A percentile compares a stretch with the other conserved stretches of the same genome.
Evolutionary conservation across 169 alveolate genomes (phyloP).

Genomic region (Cryptosporidium viatorum): DNA sequence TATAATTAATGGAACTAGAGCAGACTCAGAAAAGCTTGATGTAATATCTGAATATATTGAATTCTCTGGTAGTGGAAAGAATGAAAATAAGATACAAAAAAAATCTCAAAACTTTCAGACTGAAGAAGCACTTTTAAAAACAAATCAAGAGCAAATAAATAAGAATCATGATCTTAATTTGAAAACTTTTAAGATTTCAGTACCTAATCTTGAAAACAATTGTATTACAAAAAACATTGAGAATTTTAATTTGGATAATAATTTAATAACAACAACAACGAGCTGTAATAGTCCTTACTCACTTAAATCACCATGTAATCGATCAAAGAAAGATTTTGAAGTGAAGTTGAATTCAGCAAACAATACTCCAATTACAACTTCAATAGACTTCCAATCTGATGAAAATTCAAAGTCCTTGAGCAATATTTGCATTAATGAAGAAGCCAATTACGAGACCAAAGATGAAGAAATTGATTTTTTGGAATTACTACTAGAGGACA

Average conservation of each 20-base stretch:
- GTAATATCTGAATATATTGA: neutral
- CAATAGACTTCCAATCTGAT: conserved; percentile 14
- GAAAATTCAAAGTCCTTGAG: neutral
- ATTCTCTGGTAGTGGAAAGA: no score
- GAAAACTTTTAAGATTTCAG: conserved; percentile 2
- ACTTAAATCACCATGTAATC: neutral
- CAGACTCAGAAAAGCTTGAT: neutral
- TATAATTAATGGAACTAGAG: neutral
- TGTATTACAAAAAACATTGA: neutral
- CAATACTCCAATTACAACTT: conserved; percentile 19
- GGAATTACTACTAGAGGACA: conserved; percentile 16
- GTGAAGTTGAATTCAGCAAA: neutral
- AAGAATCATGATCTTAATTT: neutral
- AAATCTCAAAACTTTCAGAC: neutral
- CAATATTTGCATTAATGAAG: neutral
- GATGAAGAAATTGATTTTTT: conserved; percentile 33
- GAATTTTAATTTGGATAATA: neutral
- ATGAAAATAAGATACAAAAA: neutral
- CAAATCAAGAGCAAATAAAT: neutral
- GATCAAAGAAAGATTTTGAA: neutral
- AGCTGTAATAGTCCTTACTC: conserved; percentile 23
- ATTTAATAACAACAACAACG: neutral
- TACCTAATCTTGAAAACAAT: neutral
- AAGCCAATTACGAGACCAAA: neutral
- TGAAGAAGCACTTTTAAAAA: neutral